A percentile compares a stretch with the other conserved stretches of the same genome.
phyloP scores from a whole-genome alignment of 2,329 filamentous ascomycete species.

The Ophioceras dolichostomum region DNA sequence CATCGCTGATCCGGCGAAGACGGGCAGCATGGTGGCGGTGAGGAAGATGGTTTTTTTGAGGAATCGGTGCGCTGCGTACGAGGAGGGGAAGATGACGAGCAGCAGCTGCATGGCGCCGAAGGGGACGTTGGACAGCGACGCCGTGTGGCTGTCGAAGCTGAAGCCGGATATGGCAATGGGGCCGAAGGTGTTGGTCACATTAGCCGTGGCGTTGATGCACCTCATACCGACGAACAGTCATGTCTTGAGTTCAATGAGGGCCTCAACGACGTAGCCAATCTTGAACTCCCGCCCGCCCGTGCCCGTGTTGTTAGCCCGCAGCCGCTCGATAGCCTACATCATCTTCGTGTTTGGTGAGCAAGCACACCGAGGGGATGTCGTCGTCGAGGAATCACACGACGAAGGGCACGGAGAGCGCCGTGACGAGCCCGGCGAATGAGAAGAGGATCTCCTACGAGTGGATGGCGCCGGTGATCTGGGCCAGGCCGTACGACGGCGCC shows the following conservation, averaged over 20 bases:
- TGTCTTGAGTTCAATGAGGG: constrained; percentile 33
- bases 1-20: constrained; percentile 46
- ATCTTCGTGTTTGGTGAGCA: constrained; percentile 54
- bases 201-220: constrained; percentile 50
- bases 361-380: constrained; percentile 41
- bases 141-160: constrained; percentile 43
- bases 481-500: constrained; percentile 42
- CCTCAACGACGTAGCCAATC: constrained; percentile 47
- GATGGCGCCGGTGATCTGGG: constrained; percentile 29
- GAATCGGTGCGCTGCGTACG: constrained; percentile 44
- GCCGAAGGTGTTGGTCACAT: constrained; percentile 52
- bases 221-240: constrained; percentile 50
- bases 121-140: constrained; percentile 53
- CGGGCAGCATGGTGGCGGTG: constrained; percentile 39
- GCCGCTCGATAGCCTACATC: constrained; percentile 55
- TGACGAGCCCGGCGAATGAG: constrained; percentile 48
- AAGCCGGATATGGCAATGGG: constrained; percentile 50
- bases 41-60: constrained; percentile 45
- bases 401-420: constrained; percentile 42
- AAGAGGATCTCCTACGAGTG: constrained; percentile 39
- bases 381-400: constrained; percentile 49
- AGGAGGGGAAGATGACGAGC: constrained; percentile 43
- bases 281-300: constrained; percentile 61
- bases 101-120: constrained; percentile 50
- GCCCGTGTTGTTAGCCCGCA: constrained; percentile 64